Evolutionary conservation across 352 stramenopile species (phyloP).

Genomic region (Phytophthora vignae): DNA sequence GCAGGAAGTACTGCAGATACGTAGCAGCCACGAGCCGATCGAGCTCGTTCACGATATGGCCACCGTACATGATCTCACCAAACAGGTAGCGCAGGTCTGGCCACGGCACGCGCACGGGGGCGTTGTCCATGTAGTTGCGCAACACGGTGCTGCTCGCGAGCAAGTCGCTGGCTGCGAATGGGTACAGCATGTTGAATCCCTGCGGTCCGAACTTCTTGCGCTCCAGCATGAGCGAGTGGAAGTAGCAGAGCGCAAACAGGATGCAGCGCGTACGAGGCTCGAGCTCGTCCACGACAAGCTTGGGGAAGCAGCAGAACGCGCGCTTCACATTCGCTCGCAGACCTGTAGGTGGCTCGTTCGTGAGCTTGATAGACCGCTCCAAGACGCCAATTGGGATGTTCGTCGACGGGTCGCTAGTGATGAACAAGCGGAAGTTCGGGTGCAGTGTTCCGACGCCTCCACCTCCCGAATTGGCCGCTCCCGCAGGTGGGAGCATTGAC

Average conservation of each 20-base stretch:
- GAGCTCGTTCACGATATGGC: slow-evolving; percentile 88
- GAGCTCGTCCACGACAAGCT: slow-evolving; percentile 83
- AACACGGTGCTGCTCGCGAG: slow-evolving; percentile 85
- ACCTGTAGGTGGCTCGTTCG: slow-evolving; percentile 87
- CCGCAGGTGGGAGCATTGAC: slow-evolving; percentile 11
- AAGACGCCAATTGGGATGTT: slow-evolving; percentile 91
- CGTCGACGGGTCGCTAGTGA: slow-evolving; percentile 89
- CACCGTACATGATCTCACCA: slow-evolving; percentile 92
- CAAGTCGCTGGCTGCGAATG: slow-evolving; percentile 90
- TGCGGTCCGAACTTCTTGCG: slow-evolving; percentile 92
- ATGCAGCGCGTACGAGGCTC: slow-evolving; percentile 88
- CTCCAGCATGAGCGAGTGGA: slow-evolving; percentile 93
- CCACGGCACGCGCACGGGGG: slow-evolving; percentile 88
- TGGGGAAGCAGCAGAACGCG: slow-evolving; percentile 81
- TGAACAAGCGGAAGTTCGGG: slow-evolving; percentile 87
- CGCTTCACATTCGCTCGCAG: slow-evolving; percentile 92
- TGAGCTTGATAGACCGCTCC: slow-evolving; percentile 91
- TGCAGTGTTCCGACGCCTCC: slow-evolving; percentile 53
- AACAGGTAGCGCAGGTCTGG: slow-evolving; percentile 90
- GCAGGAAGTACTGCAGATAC: slow-evolving; percentile 90
- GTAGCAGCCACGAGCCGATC: slow-evolving; percentile 83
- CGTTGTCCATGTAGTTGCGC: slow-evolving; percentile 94
- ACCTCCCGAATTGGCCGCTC: slow-evolving; percentile 1
- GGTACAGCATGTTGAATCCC: slow-evolving; percentile 93
- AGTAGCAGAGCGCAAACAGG: slow-evolving; percentile 93